A percentile compares a stretch with the other conserved stretches of the same genome.
Conservation (phyloP, 179 eudicot species). For the Vitellaria paradoxa region DNA sequence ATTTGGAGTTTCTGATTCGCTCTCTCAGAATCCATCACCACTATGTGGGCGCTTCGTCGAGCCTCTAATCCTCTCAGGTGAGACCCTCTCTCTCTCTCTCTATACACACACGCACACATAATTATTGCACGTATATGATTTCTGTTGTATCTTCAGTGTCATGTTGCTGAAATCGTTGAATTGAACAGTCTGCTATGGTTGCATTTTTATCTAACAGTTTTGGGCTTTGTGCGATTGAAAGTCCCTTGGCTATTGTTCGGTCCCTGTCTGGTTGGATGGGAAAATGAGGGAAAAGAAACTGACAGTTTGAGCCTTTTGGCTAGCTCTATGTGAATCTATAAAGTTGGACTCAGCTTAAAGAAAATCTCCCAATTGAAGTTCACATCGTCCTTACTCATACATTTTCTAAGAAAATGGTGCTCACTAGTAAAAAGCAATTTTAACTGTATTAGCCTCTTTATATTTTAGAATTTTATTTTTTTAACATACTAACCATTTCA, state of each 20-base stretch:
- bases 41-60: constrained; percentile 74
- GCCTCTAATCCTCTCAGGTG: constrained; percentile 48
- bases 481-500: not conserved
- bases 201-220: not conserved
- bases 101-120: not conserved
- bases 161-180: not conserved
- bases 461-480: not conserved
- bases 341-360: not conserved
- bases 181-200: not conserved
- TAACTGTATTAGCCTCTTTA: not conserved
- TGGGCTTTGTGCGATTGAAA: not conserved
- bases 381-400: not conserved
- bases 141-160: not conserved
- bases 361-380: not conserved
- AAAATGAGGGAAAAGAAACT: not conserved
- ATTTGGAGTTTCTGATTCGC: not conserved
- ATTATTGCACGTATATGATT: no score
- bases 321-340: not conserved
- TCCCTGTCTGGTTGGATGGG: not conserved
- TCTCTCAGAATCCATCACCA: not conserved
- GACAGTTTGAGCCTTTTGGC: not conserved
- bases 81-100: constrained; percentile 4
- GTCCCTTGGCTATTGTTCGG: not conserved
- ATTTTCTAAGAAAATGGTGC: not conserved
- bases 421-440: not conserved